Evolutionary conservation across 2,329 filamentous ascomycete genomes (phyloP).

Genomic region (Ilyonectria mors-panacis): DNA sequence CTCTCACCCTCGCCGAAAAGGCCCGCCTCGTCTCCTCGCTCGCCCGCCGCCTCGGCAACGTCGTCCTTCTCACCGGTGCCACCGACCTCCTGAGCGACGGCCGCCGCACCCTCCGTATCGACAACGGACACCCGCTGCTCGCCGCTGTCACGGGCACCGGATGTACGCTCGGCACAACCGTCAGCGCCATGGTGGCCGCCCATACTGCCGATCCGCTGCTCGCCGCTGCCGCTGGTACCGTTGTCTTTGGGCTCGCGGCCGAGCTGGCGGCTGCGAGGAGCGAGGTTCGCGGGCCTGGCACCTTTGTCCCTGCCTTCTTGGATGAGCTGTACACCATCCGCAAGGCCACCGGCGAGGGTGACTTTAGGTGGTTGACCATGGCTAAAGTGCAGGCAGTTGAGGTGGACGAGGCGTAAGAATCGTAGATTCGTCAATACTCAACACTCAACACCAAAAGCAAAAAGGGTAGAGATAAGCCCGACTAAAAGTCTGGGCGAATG

Average conservation of each 20-base stretch:
- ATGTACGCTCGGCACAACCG: slow-evolving; percentile 86
- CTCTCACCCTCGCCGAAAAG: slow-evolving; percentile 65
- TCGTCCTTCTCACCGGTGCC: slow-evolving; percentile 87
- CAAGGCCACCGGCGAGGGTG: slow-evolving; percentile 62
- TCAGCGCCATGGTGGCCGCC: slow-evolving; percentile 82
- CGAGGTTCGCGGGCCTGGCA: slow-evolving; percentile 84
- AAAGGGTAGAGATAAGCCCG: neutral
- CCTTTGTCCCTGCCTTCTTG: slow-evolving; percentile 87
- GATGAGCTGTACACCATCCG: slow-evolving; percentile 75
- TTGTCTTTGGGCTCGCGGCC: slow-evolving; percentile 83
- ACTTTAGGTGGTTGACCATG: slow-evolving; percentile 66
- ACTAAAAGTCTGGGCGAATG: neutral
- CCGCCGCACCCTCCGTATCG: slow-evolving; percentile 73
- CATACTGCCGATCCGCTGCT: slow-evolving; percentile 75
- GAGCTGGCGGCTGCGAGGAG: slow-evolving; percentile 75
- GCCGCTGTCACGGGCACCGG: slow-evolving; percentile 84
- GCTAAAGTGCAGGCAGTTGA: slow-evolving; percentile 64
- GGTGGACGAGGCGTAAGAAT: slow-evolving; percentile 41
- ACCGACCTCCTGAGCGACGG: slow-evolving; percentile 87
- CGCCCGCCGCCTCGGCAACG: slow-evolving; percentile 77
- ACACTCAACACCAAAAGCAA: neutral
- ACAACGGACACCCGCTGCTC: slow-evolving; percentile 83
- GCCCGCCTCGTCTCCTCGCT: slow-evolving; percentile 75
- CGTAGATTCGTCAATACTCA: neutral
- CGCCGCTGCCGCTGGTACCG: slow-evolving; percentile 79